Percentiles rank a stretch among this genome's conserved stretches.
phyloP scores from a whole-genome alignment of 345 rosid genomes.

The Corymbia maculata region DNA sequence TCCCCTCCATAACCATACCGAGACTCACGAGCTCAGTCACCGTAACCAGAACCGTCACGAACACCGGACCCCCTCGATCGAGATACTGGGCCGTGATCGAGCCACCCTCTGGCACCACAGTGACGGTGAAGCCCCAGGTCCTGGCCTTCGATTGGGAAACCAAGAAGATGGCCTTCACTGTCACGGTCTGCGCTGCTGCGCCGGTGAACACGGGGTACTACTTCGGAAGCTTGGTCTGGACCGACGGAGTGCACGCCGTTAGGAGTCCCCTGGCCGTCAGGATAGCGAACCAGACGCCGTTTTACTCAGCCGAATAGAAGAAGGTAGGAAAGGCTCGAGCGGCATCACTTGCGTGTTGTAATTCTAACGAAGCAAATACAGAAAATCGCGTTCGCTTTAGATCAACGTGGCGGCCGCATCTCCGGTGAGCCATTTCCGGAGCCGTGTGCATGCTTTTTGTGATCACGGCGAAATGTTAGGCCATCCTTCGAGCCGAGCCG shows the following conservation, averaged over 20 bases:
- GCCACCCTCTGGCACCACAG: slow-evolving; percentile 25
- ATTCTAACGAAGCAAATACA: background rate
- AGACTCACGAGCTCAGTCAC: slow-evolving; percentile 17
- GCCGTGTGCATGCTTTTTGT: background rate
- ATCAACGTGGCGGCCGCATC: background rate
- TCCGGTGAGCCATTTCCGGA: background rate
- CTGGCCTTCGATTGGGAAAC: slow-evolving; percentile 12
- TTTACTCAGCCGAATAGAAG: background rate
- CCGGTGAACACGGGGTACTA: slow-evolving; percentile 25
- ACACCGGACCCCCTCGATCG: slow-evolving; percentile 32
- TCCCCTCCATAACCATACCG: slow-evolving; percentile 65
- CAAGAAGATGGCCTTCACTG: slow-evolving; percentile 13
- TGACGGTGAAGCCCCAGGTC: slow-evolving; percentile 17
- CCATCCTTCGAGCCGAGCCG: background rate
- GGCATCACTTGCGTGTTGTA: background rate
- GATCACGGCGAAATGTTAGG: background rate
- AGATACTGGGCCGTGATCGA: slow-evolving; percentile 28
- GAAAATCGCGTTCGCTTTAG: background rate
- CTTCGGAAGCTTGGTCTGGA: slow-evolving; percentile 68
- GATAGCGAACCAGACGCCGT: background rate
- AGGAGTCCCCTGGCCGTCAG: slow-evolving; percentile 46
- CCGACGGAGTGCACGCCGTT: slow-evolving; percentile 31
- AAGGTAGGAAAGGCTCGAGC: background rate
- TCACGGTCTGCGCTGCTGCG: slow-evolving; percentile 3
- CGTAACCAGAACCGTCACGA: slow-evolving; percentile 49